Evolutionary conservation across 1,284 basidiomycete genomes (phyloP).

Genomic region (Ustilago vetiveriae): DNA sequence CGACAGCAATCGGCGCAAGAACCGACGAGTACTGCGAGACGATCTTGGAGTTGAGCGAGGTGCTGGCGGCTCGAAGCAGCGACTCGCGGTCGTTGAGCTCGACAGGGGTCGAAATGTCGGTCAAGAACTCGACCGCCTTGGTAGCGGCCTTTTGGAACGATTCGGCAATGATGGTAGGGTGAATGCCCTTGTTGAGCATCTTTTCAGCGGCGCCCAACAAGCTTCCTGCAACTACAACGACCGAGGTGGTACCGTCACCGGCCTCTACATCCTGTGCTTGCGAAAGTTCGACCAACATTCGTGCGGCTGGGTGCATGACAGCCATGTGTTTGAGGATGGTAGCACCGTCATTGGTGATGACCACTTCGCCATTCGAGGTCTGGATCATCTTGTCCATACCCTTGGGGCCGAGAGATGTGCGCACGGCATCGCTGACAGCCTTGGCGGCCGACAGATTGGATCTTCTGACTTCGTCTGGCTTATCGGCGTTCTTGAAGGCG

Average conservation of each 20-base stretch:
- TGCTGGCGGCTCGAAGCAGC: constrained; percentile 90
- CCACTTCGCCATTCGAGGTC: constrained; percentile 93
- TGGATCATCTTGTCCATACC: constrained; percentile 99
- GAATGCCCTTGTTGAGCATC: constrained; percentile 91
- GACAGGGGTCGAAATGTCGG: constrained; percentile 90
- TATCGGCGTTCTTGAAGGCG: constrained; percentile 67
- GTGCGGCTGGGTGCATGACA: constrained; percentile 95
- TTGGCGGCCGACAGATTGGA: constrained; percentile 63
- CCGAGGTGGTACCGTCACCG: constrained; percentile 98
- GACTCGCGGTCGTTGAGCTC: constrained; percentile 88
- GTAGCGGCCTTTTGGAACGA: constrained; percentile 90
- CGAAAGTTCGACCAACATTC: constrained; percentile 95
- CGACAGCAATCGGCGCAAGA: constrained; percentile 94
- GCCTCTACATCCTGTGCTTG: constrained; percentile 98
- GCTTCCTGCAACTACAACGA: constrained; percentile 94
- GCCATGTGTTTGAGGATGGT: constrained; percentile 98
- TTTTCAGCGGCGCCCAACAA: constrained; percentile 94
- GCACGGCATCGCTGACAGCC: constrained; percentile 97
- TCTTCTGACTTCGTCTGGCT: constrained; percentile 67
- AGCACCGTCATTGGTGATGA: constrained; percentile 98
- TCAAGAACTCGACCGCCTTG: constrained; percentile 93
- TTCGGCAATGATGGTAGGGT: constrained; percentile 97
- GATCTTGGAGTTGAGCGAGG: constrained; percentile 98
- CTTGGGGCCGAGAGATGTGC: constrained; percentile 94
- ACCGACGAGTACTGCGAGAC: constrained; percentile 99